Conservation (phyloP, 352 stramenopile genomes). For the Thraustotheca clavata region DNA sequence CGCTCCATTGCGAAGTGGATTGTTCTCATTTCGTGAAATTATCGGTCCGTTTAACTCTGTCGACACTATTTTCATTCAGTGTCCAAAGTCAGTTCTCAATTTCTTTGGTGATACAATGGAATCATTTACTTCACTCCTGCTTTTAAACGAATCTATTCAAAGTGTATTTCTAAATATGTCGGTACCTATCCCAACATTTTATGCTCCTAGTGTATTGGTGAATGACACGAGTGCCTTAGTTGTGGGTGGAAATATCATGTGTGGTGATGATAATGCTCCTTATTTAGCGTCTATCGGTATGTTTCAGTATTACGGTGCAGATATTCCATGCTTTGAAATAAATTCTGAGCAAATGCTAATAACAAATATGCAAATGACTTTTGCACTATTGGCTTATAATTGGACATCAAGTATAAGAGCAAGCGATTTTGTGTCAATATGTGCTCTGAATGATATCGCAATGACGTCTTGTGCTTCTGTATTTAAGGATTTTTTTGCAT, state of each 20-base stretch:
- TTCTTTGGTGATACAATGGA: neutral
- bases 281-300: neutral
- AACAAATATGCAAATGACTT: neutral
- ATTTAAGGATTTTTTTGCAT: neutral
- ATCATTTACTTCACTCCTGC: neutral
- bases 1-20: neutral
- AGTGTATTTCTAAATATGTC: neutral
- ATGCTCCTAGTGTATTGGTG: neutral
- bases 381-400: neutral
- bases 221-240: neutral
- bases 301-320: neutral
- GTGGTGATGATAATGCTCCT: constrained; percentile 6
- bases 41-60: neutral
- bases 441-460: neutral
- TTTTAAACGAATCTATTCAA: neutral
- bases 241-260: neutral
- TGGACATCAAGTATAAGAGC: neutral
- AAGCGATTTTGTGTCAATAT: neutral
- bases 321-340: neutral
- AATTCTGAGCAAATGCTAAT: neutral
- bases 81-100: neutral
- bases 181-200: neutral
- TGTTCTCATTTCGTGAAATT: neutral
- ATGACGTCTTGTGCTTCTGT: neutral
- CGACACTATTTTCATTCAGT: neutral